These are phyloP conservation scores for Lepidium africanum DNA, from an alignment of 345 rosid species.

Conservation along the genomic window DNA sequence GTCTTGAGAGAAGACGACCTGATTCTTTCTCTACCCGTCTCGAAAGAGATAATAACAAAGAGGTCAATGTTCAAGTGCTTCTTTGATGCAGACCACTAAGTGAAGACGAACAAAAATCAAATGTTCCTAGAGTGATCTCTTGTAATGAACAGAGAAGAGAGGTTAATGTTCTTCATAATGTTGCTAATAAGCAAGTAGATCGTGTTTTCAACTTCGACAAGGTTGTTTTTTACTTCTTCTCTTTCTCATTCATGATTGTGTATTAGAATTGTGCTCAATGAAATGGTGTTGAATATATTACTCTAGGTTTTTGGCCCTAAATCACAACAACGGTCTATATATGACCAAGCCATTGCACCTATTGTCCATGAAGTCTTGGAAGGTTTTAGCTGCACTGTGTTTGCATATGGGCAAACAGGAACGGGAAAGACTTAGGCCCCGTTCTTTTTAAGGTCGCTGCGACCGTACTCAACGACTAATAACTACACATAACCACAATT, in stretches of 20 bases:
- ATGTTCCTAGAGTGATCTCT: slow-evolving; percentile 50
- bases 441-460: no score
- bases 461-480: no score
- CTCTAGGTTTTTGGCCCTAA: slow-evolving; percentile 89
- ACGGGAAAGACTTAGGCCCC: slow-evolving; percentile 86
- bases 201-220: slow-evolving; percentile 78
- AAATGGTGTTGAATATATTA: neutral
- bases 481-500: no score
- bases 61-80: slow-evolving; percentile 82
- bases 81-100: slow-evolving; percentile 80
- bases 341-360: slow-evolving; percentile 80
- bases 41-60: slow-evolving; percentile 55
- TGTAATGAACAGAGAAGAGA: slow-evolving; percentile 76
- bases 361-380: slow-evolving; percentile 90
- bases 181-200: slow-evolving; percentile 77
- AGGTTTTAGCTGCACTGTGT: slow-evolving; percentile 90
- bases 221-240: slow-evolving; percentile 23
- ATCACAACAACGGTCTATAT: slow-evolving; percentile 85
- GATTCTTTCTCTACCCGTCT: slow-evolving; percentile 50
- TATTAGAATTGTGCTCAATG: neutral
- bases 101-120: slow-evolving; percentile 72
- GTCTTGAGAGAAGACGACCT: slow-evolving; percentile 68
- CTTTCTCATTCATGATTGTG: neutral
- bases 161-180: slow-evolving; percentile 61
- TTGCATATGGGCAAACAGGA: slow-evolving; percentile 94